phyloP scores from a whole-genome alignment of 495 filamentous ascomycete genomes.

The Patellaria atrata region DNA sequence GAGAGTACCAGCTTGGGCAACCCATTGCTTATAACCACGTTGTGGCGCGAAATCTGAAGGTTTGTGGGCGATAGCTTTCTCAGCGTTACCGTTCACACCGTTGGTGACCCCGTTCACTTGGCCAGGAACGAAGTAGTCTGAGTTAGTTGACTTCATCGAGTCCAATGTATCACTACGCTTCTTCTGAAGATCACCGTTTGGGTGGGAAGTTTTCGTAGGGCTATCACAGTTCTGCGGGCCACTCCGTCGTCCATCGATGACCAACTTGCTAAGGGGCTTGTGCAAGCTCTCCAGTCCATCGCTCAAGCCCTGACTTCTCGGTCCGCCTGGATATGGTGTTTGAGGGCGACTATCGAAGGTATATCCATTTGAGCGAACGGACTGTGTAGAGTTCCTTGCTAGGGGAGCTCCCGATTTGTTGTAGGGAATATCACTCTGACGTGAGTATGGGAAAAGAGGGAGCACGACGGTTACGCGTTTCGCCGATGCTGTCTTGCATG shows the following conservation, averaged over 20 bases:
- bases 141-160: conserved; percentile 35
- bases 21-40: conserved; percentile 95
- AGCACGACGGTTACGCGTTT: conserved; percentile 84
- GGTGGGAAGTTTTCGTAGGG: conserved; percentile 17
- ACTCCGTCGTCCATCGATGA: conserved; percentile 36
- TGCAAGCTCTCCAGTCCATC: conserved; percentile 51
- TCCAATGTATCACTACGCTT: conserved; percentile 48
- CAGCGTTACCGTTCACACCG: conserved; percentile 13
- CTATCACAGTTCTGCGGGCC: conserved; percentile 31
- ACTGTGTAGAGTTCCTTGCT: conserved; percentile 42
- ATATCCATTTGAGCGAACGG: conserved; percentile 36
- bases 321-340: conserved; percentile 59
- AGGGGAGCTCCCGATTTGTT: conserved; percentile 86
- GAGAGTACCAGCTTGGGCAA: conserved; percentile 90
- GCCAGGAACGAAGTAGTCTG: conserved; percentile 12
- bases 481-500: conserved; percentile 92
- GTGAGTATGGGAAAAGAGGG: conserved; percentile 88
- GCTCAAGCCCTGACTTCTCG: conserved; percentile 43
- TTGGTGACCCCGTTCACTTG: conserved; percentile 5
- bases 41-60: conserved; percentile 53
- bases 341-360: conserved; percentile 87
- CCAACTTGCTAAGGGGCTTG: conserved; percentile 47
- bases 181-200: neutral
- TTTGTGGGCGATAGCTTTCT: conserved; percentile 12
- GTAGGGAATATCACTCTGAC: conserved; percentile 91